Base-by-base conservation (phyloP, 2,329 filamentous ascomycete genomes). In the Curvularia spicifera region DNA sequence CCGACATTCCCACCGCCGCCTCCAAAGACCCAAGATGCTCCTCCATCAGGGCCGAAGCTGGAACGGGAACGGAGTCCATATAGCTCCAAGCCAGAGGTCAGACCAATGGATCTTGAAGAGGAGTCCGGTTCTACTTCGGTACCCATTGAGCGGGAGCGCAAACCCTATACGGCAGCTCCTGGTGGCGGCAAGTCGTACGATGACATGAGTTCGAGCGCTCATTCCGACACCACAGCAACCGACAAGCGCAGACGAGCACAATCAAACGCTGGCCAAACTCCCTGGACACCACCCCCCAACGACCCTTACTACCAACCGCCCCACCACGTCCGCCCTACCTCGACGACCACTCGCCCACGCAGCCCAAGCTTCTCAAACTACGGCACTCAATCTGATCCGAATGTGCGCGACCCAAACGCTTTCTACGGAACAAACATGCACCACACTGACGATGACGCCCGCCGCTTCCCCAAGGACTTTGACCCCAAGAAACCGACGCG, bases 81-180 rank as follows among this genome's bases (percentile, higher is more conserved):
- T 51, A 61, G 60, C 5, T 65, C 69, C 12, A 63, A 61, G 57
- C 62, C 68, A 31, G 71, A 75, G 20, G 39, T 60, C 3, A 67
- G 56, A 33, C 59, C 60, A 5, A 71, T 79, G 13, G 78, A 73
- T 6, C 64, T 66, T 2, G 74, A 76, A 2, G 71, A 78, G 13
- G 72, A 74, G 5, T 45, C 57, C 1, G 67, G 71, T 1, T 72
- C 78, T 1, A 73, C 80, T 0, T 70, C 79, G 0, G 78, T 82
- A 0, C 84, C 85, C 1, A 84, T 89, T 46, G 88, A 90, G 68
- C 84, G 88, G 5, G 85, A 89, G 66, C 80, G 88, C 37, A 85
- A 89, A 59, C 88, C 88, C 0, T 90, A 90, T 67, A 79, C 77
- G 26, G 84, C 83, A 1, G 82, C 84, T 24, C 85, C 86, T 15